Conservation (phyloP, 192 early-diverging fungal species). For the Chytriomyces sp. region DNA sequence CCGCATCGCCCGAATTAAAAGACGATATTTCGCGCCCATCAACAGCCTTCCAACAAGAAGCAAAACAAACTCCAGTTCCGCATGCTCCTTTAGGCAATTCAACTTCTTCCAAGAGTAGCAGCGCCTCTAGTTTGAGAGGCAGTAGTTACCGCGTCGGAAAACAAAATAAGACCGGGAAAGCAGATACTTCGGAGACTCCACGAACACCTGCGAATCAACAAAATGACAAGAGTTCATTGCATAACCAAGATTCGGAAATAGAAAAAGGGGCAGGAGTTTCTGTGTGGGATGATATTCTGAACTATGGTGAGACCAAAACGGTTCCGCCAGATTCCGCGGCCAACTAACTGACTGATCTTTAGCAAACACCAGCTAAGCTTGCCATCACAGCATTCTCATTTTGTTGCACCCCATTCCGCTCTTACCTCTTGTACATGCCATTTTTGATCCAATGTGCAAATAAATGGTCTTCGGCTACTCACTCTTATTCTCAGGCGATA, state of each 20-base stretch:
- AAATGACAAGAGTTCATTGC: neutral
- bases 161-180: slow-evolving; percentile 2
- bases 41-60: neutral
- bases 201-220: neutral
- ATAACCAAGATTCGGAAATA: neutral
- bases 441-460: too few relatives aligned
- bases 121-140: neutral
- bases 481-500: too few relatives aligned
- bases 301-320: slow-evolving; percentile 14
- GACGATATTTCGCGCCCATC: neutral
- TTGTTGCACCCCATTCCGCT: neutral
- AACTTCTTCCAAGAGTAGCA: neutral
- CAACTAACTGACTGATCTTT: neutral
- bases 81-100: neutral
- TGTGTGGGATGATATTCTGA: slow-evolving; percentile 31
- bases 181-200: neutral
- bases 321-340: neutral
- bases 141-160: neutral
- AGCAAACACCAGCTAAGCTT: too few relatives aligned
- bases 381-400: neutral
- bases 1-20: neutral
- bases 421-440: neutral
- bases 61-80: neutral
- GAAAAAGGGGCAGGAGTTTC: neutral
- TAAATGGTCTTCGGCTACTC: too few relatives aligned